phyloP scores from a whole-genome alignment of 352 stramenopile species.

The Phytopythium boreale region DNA sequence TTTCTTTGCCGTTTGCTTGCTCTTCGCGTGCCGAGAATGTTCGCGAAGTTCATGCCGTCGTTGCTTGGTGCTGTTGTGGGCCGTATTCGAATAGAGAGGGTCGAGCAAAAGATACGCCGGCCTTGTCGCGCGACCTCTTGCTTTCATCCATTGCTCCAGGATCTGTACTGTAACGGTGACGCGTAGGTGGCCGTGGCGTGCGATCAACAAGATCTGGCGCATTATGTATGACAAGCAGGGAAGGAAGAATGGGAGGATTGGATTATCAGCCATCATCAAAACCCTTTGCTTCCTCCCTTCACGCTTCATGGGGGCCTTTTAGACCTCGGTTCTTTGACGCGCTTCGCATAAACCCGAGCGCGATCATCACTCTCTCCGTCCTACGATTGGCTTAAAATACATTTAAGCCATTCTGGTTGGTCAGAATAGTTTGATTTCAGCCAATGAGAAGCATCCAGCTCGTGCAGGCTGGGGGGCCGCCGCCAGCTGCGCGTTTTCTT shows the following conservation, averaged over 20 bases:
- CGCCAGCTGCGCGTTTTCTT: slow-evolving; percentile 8
- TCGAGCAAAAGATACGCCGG: not conserved
- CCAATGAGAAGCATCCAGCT: slow-evolving; percentile 18
- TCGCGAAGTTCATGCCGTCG: slow-evolving; percentile 4
- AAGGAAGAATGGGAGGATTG: not conserved
- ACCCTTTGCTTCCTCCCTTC: not conserved
- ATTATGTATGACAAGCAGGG: not conserved
- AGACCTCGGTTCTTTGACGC: slow-evolving; percentile 4
- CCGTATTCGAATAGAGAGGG: not conserved
- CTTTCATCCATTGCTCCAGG: too few species aligned
- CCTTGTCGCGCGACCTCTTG: too few species aligned
- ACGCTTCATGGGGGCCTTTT: too few species aligned
- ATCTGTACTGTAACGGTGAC: too few species aligned
- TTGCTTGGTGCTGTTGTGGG: not conserved
- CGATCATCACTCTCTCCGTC: slow-evolving; percentile 11
- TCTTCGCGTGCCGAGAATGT: not conserved
- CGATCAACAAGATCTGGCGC: not conserved
- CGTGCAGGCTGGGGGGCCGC: not conserved
- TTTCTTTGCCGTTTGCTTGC: too few species aligned
- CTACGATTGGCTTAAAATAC: too few species aligned
- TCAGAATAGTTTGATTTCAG: not conserved
- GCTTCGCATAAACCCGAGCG: slow-evolving; percentile 1
- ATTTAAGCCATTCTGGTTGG: too few species aligned
- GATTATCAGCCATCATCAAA: slow-evolving; percentile 6
- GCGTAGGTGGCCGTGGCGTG: not conserved